These are phyloP conservation scores for Colletotrichum spaethianum DNA, from an alignment of 2,329 filamentous ascomycete species.

Conservation along the genomic window DNA sequence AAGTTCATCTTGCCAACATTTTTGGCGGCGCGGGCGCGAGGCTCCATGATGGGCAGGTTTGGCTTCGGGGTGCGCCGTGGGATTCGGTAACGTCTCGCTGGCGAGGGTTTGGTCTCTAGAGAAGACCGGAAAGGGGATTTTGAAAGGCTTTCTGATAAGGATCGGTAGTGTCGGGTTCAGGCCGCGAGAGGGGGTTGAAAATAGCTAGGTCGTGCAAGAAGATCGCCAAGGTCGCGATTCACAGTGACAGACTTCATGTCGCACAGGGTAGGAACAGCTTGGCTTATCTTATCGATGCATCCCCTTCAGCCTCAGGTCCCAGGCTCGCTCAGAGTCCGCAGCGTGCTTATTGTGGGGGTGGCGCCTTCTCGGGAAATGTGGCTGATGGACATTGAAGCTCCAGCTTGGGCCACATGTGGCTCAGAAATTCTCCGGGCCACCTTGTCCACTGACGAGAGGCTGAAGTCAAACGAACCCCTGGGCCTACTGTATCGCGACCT, in stretches of 20 bases:
- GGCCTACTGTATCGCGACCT: constrained; percentile 22
- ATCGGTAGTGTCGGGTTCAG: not conserved
- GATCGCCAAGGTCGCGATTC: not conserved
- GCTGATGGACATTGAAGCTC: not conserved
- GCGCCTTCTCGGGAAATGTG: not conserved
- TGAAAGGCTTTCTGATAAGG: not conserved
- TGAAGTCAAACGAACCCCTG: constrained; percentile 21
- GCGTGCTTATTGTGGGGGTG: constrained; percentile 16
- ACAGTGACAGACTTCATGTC: constrained; percentile 27
- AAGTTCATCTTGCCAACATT: constrained; percentile 91
- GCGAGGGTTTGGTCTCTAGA: not conserved
- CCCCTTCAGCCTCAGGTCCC: not conserved
- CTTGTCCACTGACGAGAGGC: constrained; percentile 38
- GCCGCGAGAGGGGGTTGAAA: not conserved
- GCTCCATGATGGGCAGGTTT: constrained; percentile 73
- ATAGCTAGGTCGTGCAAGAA: not conserved
- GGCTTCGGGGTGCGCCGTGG: not conserved
- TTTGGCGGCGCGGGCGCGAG: constrained; percentile 81
- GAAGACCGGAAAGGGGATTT: too few species aligned
- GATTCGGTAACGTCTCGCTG: not conserved
- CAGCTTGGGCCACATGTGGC: constrained; percentile 31
- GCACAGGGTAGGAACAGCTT: constrained; percentile 15
- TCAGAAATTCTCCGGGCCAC: constrained; percentile 34
- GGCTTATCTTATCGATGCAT: constrained; percentile 8
- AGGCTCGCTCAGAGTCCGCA: not conserved